Conservation (phyloP, 2,329 filamentous ascomycete genomes). For the Ophiognomonia clavigignenti-juglandacearum region DNA sequence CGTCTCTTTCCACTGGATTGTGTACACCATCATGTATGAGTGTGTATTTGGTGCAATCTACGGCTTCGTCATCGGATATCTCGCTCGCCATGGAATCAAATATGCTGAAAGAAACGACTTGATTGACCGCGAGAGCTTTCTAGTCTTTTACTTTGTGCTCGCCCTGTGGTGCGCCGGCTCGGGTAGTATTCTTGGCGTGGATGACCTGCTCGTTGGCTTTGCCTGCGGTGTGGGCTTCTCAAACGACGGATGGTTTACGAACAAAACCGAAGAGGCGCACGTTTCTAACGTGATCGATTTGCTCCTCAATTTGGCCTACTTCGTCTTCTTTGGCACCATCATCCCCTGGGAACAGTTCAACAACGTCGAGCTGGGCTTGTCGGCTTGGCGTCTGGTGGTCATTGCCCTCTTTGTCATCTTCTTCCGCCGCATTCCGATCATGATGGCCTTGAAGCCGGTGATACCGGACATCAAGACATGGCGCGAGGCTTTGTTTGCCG, state of each 20-base stretch:
- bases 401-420: slow-evolving; percentile 91
- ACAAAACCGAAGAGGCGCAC: slow-evolving; percentile 97
- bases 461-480: slow-evolving; percentile 98
- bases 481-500: slow-evolving; percentile 93
- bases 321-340: slow-evolving; percentile 95
- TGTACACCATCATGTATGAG: slow-evolving; percentile 87
- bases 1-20: slow-evolving; percentile 82
- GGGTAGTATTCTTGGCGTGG: slow-evolving; percentile 83
- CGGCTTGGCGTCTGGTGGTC: slow-evolving; percentile 87
- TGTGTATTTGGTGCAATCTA: slow-evolving; percentile 89
- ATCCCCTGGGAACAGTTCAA: slow-evolving; percentile 96
- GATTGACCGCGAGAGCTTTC: slow-evolving; percentile 93
- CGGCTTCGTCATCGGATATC: slow-evolving; percentile 83
- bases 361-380: slow-evolving; percentile 63
- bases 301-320: slow-evolving; percentile 94
- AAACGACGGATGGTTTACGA: slow-evolving; percentile 97
- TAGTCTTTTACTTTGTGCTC: slow-evolving; percentile 97
- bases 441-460: slow-evolving; percentile 83
- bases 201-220: slow-evolving; percentile 92
- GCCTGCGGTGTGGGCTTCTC: slow-evolving; percentile 97
- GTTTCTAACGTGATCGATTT: slow-evolving; percentile 99
- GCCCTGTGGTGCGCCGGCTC: slow-evolving; percentile 94
- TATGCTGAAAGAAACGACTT: slow-evolving; percentile 77
- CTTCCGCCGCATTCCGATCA: slow-evolving; percentile 92
- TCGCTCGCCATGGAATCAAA: slow-evolving; percentile 86